Conservation (phyloP, 352 stramenopile genomes). For the Phytophthora megakarya region DNA sequence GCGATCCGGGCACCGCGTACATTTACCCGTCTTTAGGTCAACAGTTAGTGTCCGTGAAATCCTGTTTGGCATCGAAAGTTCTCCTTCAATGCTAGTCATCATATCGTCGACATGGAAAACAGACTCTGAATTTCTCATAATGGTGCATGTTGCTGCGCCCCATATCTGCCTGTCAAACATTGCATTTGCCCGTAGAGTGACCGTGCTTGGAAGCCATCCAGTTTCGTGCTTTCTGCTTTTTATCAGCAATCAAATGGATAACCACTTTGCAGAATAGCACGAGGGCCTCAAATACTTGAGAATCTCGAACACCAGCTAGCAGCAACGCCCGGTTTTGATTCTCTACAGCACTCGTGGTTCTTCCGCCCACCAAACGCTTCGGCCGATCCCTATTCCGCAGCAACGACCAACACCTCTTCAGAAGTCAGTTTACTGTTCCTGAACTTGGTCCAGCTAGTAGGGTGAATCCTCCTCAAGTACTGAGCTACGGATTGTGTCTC, state of each 20-base stretch:
- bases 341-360: slow-evolving; percentile 12
- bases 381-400: neutral
- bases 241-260: neutral
- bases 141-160: neutral
- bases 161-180: slow-evolving; percentile 15
- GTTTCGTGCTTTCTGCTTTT: neutral
- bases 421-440: neutral
- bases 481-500: neutral
- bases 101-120: slow-evolving; percentile 4
- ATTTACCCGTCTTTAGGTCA: too few relatives aligned
- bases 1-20: slow-evolving; percentile 4
- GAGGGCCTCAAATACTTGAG: slow-evolving; percentile 1
- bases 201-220: neutral
- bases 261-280: slow-evolving; percentile 1
- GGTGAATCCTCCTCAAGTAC: slow-evolving; percentile 14
- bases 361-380: neutral
- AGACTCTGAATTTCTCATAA: neutral
- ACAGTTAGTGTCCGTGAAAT: too few relatives aligned
- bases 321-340: slow-evolving; percentile 6
- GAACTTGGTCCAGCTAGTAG: slow-evolving; percentile 14
- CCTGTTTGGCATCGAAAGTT: neutral
- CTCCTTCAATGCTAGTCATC: neutral
- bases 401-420: neutral
- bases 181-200: neutral
- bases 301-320: neutral